Base-by-base conservation (phyloP, 768 basidiomycete genomes). In the Lentinula guzmanii region DNA sequence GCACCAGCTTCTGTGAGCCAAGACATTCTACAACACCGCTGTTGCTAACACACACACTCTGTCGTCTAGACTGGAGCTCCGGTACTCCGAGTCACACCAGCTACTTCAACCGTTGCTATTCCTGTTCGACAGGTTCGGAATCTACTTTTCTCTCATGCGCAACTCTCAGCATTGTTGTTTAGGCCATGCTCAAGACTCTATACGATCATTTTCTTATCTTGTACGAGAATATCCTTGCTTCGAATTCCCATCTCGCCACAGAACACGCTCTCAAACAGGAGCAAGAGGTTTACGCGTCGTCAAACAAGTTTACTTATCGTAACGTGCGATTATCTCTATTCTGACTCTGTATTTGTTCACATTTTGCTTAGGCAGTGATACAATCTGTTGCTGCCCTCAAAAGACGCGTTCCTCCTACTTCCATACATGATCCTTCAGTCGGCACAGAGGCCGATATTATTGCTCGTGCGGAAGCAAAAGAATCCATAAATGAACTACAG, bases 251-350 rank as follows among this genome's bases (percentile, higher is more conserved):
- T 24, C 70, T 95, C 18, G 89, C 92, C 0, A 75, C 86, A 0
- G 86, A 92, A 58, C 90, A 96, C 73, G 86, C 94, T 3, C 79
- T 93, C 9, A 82, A 76, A 53, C 93, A 96, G 67, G 94, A 96
- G 68, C 82, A 84, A 37, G 87, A 93, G 62, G 79, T 93, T 0
- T 94, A 93, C 72, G 78, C 77, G 28, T 85, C 84, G 63, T 84
- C 89, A 0, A 87, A 79, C 57, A 93, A 91, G 72, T 70, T 83
- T 52, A 92, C 92, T 0, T 96, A 96, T 72, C 89, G 92, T 54
- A 89, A 90, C 75, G 91, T 91, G 69, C 64, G 84, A 67, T 15
- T 31, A 37, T 5, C 48, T 16, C 46, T 42, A n/a, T 9, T 42
- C 13, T 41, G 52, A 57, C 21, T 41, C 5, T 21, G 8, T 48